Base-by-base conservation (phyloP, 805 yeast species). In the Hanseniaspora thailandica region DNA sequence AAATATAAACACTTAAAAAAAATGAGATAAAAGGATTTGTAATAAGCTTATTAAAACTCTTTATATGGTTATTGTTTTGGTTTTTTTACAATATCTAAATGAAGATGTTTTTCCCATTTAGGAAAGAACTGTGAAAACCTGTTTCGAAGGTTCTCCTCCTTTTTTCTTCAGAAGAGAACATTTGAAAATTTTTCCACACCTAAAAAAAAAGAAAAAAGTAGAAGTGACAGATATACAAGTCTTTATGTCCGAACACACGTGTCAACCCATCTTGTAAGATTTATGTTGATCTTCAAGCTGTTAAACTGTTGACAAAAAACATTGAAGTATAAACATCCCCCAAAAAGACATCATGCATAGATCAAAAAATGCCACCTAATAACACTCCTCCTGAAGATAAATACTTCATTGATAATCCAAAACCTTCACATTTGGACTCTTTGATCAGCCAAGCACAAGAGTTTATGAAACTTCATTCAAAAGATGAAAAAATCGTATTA, bases 321-420 rank as follows among this genome's bases (percentile, higher is more conserved):
- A n/a, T n/a, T n/a, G n/a, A n/a, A n/a, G n/a, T n/a, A n/a, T n/a
- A n/a, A n/a, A n/a, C n/a, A n/a, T n/a, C n/a, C n/a, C n/a, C n/a
- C n/a, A n/a, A n/a, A n/a, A n/a, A n/a, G n/a, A n/a, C n/a, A n/a
- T n/a, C n/a, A n/a, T n/a, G n/a, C n/a, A n/a, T n/a, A n/a, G n/a
- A n/a, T n/a, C n/a, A n/a, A n/a, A 22, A 22, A 1, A 38, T 38
- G 41, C 15, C 13, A 38, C 10, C 26, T 22, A 23, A 85, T 2
- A 96, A 96, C 0, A 69, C 76, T 1, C 68, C 72, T 7, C 94
- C 84, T 57, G 97, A 89, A 63, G 85, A 82, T 57, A 69, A 70
- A 49, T 90, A 86, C 68, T 90, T 93, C 69, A 70, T 73, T 44
- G 71, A 77, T 44, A 89, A 86, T 62, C 74, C 73, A 2, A 80